These are phyloP conservation scores for Talaromyces stipitatus DNA, from an alignment of 495 filamentous ascomycete genomes.

Conservation along the genomic window DNA sequence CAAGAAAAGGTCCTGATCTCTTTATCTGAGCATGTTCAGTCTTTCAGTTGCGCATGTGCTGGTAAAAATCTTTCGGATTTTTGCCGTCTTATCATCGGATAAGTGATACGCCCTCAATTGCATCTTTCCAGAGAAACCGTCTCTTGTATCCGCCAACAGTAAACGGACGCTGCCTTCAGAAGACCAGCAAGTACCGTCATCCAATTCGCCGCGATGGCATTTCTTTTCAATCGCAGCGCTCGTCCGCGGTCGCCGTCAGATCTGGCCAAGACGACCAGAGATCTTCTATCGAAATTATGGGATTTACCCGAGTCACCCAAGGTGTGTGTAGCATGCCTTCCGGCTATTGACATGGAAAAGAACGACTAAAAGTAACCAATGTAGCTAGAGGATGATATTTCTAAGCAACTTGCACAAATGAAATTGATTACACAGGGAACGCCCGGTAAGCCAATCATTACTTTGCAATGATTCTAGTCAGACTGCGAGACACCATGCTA, in stretches of 20 bases:
- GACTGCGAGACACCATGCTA: background rate
- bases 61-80: background rate
- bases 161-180: background rate
- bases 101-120: background rate
- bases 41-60: background rate
- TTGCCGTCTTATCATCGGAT: background rate
- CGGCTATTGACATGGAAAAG: constrained; percentile 10
- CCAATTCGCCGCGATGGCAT: constrained; percentile 57
- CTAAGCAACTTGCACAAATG: constrained; percentile 71
- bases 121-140: background rate
- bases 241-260: constrained; percentile 47
- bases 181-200: background rate
- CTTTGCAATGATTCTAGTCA: constrained; percentile 5
- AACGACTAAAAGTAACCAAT: background rate
- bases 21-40: background rate
- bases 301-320: constrained; percentile 35
- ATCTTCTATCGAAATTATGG: constrained; percentile 42
- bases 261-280: constrained; percentile 49
- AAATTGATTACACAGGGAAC: constrained; percentile 79
- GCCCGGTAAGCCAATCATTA: constrained; percentile 47
- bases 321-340: constrained; percentile 29
- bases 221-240: constrained; percentile 71
- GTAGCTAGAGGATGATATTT: constrained; percentile 66
- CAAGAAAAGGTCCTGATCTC: background rate
- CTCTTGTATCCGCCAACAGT: background rate